phyloP scores from a whole-genome alignment of 1,139 yeast species.

The Hansenula lynferdii region DNA sequence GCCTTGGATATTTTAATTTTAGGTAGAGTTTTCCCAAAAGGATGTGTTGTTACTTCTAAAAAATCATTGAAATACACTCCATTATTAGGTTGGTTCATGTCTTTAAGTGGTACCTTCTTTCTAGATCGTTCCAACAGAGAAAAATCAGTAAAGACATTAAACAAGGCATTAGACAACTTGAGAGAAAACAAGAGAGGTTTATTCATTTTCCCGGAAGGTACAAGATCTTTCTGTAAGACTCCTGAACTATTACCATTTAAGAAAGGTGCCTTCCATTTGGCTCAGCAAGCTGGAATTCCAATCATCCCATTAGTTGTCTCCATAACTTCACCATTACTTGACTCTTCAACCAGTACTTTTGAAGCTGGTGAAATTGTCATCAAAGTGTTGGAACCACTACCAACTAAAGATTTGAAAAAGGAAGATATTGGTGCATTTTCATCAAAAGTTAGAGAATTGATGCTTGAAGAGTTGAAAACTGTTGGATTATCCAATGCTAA shows the following conservation, averaged over 20 bases:
- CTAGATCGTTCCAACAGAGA: conserved; percentile 78
- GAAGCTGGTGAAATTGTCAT: conserved; percentile 62
- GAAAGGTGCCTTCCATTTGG: conserved; percentile 97
- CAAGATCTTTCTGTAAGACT: conserved; percentile 70
- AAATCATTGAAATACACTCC: conserved; percentile 80
- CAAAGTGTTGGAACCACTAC: conserved; percentile 63
- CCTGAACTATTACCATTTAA: conserved; percentile 82
- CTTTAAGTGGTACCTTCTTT: conserved; percentile 84
- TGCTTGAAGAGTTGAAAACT: conserved; percentile 33
- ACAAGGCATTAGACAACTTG: conserved; percentile 58
- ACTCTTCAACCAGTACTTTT: conserved; percentile 50
- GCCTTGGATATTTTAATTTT: conserved; percentile 77
- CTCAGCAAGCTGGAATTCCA: conserved; percentile 88
- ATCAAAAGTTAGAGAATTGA: conserved; percentile 32
- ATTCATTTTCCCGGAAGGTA: conserved; percentile 93
- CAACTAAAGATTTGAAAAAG: conserved; percentile 48
- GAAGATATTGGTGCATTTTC: conserved; percentile 56
- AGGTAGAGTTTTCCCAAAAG: conserved; percentile 81
- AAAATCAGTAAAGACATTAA: conserved; percentile 71
- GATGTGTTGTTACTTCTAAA: conserved; percentile 91
- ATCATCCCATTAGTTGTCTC: conserved; percentile 83
- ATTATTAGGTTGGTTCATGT: conserved; percentile 96
- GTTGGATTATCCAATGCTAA: conserved; percentile 38
- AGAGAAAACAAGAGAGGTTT: conserved; percentile 61
- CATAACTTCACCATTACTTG: conserved; percentile 74